Percentiles rank a stretch among this genome's conserved stretches.
Evolutionary conservation across 805 yeast species (phyloP).

Genomic region (Lachancea sp.): DNA sequence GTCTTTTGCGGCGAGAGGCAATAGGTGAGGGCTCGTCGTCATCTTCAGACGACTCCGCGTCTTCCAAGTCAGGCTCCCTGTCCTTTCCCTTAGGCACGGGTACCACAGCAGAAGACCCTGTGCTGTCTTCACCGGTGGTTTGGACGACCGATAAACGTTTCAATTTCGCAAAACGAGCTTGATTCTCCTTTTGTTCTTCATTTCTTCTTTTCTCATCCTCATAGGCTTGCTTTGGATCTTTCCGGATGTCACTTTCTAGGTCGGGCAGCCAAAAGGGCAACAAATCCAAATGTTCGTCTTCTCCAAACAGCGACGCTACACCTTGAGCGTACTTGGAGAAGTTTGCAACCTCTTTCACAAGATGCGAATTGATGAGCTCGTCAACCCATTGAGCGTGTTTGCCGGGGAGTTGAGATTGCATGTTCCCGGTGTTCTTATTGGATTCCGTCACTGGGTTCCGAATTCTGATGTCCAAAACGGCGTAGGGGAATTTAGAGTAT

Average conservation of each 20-base stretch:
- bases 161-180: slow-evolving; percentile 32
- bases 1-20: slow-evolving; percentile 15
- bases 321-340: slow-evolving; percentile 93
- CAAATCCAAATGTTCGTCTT: slow-evolving; percentile 74
- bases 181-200: slow-evolving; percentile 39
- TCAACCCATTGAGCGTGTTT: slow-evolving; percentile 71
- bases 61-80: slow-evolving; percentile 46
- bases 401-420: slow-evolving; percentile 37
- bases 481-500: slow-evolving; percentile 71
- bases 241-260: slow-evolving; percentile 68
- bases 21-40: slow-evolving; percentile 15
- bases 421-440: slow-evolving; percentile 25
- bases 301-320: slow-evolving; percentile 77
- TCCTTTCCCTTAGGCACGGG: slow-evolving; percentile 6
- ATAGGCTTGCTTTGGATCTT: slow-evolving; percentile 72
- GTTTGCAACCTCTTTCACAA: slow-evolving; percentile 90
- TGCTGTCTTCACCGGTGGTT: slow-evolving; percentile 6
- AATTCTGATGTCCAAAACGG: slow-evolving; percentile 82
- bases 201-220: slow-evolving; percentile 55
- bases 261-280: slow-evolving; percentile 95
- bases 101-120: slow-evolving; percentile 3
- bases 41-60: slow-evolving; percentile 49
- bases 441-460: slow-evolving; percentile 36
- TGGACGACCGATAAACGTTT: slow-evolving; percentile 29
- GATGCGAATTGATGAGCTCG: slow-evolving; percentile 73